phyloP scores from a whole-genome alignment of 1,284 basidiomycete species.

The Leccinum fuscescens region DNA sequence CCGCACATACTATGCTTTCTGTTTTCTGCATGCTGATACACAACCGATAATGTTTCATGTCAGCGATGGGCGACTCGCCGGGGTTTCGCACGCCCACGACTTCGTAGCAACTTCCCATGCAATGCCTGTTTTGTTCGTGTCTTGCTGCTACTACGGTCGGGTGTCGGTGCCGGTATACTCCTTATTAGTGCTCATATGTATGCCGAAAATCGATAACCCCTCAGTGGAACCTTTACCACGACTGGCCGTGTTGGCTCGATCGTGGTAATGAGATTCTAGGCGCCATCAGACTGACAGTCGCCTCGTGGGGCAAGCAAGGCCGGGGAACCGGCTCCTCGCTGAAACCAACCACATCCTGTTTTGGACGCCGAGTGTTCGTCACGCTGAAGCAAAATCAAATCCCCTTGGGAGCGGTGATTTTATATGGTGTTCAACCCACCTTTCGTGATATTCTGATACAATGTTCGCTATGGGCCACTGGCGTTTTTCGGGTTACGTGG shows the following conservation, averaged over 20 bases:
- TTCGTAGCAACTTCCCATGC: too few species aligned
- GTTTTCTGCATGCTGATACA: not conserved
- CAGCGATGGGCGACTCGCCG: not conserved
- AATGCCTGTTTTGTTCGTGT: too few species aligned
- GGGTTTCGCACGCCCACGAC: not conserved
- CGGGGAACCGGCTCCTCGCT: not conserved
- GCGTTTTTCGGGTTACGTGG: not conserved
- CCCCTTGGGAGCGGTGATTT: not conserved
- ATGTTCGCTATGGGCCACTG: not conserved
- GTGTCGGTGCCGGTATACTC: too few species aligned
- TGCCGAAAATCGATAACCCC: not conserved
- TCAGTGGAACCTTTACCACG: not conserved
- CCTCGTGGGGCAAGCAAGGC: constrained; percentile 23
- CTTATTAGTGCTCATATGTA: not conserved
- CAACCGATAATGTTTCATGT: not conserved
- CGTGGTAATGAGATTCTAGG: not conserved
- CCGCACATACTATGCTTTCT: not conserved
- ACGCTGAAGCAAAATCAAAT: not conserved
- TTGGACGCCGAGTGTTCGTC: not conserved
- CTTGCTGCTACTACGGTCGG: too few species aligned
- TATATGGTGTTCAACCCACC: not conserved
- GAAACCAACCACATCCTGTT: not conserved
- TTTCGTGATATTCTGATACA: not conserved
- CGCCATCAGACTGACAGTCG: not conserved
- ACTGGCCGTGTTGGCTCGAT: too few species aligned